Evolutionary conservation across 139 green algal species (phyloP), one percentile per base, ranked within the genome.

Genomic region (Coelastrella sp.): DNA sequence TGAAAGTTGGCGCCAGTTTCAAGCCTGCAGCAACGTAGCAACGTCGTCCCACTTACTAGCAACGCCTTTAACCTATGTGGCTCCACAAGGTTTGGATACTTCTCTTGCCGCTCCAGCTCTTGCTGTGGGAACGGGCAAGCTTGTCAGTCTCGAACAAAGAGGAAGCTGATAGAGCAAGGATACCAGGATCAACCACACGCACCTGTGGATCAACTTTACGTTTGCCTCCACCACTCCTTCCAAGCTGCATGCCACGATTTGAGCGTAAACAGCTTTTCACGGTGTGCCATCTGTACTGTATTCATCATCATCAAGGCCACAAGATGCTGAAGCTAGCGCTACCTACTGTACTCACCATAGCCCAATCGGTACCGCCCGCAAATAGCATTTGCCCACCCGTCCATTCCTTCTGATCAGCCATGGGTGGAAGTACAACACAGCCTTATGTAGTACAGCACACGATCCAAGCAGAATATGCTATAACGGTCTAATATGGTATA

Each of bases 81-180:
- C n/a, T 89, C 77, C 25, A 85, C 64, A 41, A 97, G 84, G 90
- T 96, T 96, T 27, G 94, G 95, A 76, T 96, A 98, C 13, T 89
- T 63, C 3, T 88, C 63, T n/a, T 90, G 82, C 4, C 92, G 82
- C 45, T 91, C 87, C 1, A 84, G 79, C 48, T 95, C 93, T 34
- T 83, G 87, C 88, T 95, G 86, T 60, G 30, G 41, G 5, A 35
- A 40, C 27, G 40, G 21, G 30, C 7, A 40, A 9, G 9, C 30
- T 41, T 19, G 62, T 69, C 62, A 69, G 27, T 38, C 17, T 40
- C 4, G 48, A 37, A 9, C 7, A 15, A 11, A 45, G 50, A 34
- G 6, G 19, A 23, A 13, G 25, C 5, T 51, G n/a, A 17, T 17
- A 37, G 27, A 13, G 72, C 43, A 64, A 5, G 6, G 15, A 45